phyloP scores from a whole-genome alignment of 1,284 basidiomycete genomes.

The Takashimella koratensis region DNA sequence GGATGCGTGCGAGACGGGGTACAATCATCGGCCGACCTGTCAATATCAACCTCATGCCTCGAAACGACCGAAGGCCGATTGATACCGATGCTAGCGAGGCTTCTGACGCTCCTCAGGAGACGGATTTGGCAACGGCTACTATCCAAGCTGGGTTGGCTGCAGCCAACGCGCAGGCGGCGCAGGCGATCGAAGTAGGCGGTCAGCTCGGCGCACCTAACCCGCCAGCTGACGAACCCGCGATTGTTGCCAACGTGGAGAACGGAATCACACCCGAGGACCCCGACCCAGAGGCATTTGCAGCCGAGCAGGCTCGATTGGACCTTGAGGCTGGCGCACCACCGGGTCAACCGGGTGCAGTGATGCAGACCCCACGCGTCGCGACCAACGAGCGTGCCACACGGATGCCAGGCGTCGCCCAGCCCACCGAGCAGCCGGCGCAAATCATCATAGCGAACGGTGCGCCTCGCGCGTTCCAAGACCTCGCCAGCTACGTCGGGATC shows the following conservation, averaged over 20 bases:
- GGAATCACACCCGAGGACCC: constrained; percentile 30
- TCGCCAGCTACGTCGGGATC: constrained; percentile 44
- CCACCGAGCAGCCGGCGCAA: constrained; percentile 25
- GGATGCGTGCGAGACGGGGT: constrained; percentile 20
- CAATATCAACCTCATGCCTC: constrained; percentile 24
- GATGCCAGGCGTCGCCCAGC: constrained; percentile 16
- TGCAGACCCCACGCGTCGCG: constrained; percentile 32
- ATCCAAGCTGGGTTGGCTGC: constrained; percentile 31
- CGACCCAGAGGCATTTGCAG: constrained; percentile 37
- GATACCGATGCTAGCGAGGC: constrained; percentile 34
- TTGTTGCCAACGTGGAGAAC: constrained; percentile 26
- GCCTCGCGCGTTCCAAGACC: constrained; percentile 47
- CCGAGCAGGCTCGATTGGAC: constrained; percentile 44
- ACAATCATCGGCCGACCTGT: constrained; percentile 42
- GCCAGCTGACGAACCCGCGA: constrained; percentile 20
- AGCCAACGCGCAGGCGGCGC: constrained; percentile 27
- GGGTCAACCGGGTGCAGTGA: constrained; percentile 39
- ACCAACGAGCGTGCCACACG: constrained; percentile 18
- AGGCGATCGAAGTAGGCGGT: constrained; percentile 30
- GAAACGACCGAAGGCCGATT: constrained; percentile 19
- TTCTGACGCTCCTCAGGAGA: constrained; percentile 33
- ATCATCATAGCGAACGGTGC: constrained; percentile 50
- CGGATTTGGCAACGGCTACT: constrained; percentile 36
- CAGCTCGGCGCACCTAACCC: constrained; percentile 11
- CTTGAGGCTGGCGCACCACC: constrained; percentile 46